These are phyloP conservation scores for Tephrocybe sp. DNA, from an alignment of 768 basidiomycete species.

Conservation along the genomic window DNA sequence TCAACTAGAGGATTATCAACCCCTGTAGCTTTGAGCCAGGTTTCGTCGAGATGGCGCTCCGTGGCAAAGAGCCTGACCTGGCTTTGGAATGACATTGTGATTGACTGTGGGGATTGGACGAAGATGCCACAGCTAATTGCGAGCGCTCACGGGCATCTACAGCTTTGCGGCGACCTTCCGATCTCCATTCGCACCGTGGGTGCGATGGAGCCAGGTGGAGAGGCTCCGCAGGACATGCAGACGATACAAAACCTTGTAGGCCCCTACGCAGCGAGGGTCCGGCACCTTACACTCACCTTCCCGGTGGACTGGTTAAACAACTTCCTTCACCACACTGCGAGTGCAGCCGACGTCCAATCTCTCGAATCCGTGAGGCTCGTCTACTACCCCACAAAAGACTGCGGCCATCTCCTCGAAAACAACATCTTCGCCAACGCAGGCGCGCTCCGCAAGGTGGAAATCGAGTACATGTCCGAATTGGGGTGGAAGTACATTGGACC, in stretches of 20 bases:
- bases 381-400: not conserved
- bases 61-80: constrained; percentile 2
- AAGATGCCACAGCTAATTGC: not conserved
- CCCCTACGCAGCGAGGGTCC: constrained; percentile 6
- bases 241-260: not conserved
- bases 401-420: not conserved
- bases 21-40: constrained; percentile 1
- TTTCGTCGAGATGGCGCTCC: constrained; percentile 11
- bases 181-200: constrained; percentile 2
- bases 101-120: constrained; percentile 13
- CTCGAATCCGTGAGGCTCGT: constrained; percentile 9
- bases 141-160: constrained; percentile 4
- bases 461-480: constrained; percentile 3
- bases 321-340: not conserved
- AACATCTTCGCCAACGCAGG: constrained; percentile 1
- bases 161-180: not conserved
- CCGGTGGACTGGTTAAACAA: constrained; percentile 11
- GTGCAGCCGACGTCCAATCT: not conserved
- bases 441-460: constrained; percentile 5
- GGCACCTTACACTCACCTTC: constrained; percentile 11
- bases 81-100: constrained; percentile 11
- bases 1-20: not conserved
- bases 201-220: not conserved
- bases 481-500: not conserved
- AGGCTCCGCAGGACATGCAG: not conserved